Base-by-base conservation (phyloP, 176 grass and related monocot species). In the Pharus latifolius region DNA sequence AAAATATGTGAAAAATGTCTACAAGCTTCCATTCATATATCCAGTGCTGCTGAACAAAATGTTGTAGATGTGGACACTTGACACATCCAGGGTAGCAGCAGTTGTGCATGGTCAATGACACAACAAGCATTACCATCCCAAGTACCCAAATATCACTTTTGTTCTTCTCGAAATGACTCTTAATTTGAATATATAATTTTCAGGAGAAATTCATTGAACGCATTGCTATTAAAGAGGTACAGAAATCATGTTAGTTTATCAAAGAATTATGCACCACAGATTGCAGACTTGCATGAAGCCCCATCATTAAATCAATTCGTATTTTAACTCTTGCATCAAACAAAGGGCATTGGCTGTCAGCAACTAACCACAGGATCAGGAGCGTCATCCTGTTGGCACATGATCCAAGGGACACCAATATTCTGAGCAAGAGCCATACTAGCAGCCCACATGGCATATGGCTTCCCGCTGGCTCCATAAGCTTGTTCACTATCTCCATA, bases 361-460 rank as follows among this genome's bases (percentile, higher is more conserved):
- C 79, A 28, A 59, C 55, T 90, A 85, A 99, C 95, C 84, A 94
- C 90, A 50, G 77, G 60, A 56, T 99, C 84, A 33, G 95, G 95
- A 18, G 90, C 90, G 65, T 99, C 95, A 47, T 81, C 46, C 43
- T 99, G 79, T 55, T 99, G 82, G 67, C 95, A 93, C 95, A 99
- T 99, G 22, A 94, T 86, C 95, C 95, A 99, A 40, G 95, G 95
- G 48, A 99, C 87, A 25, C 87, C 87, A 9, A 49, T 94, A 79
- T 91, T 71, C 76, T 91, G 95, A 62, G 84, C 66, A 53, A 99
- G 63, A 71, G 90, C 95, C 90, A 99, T 94, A 68, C 64, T 88
- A 45, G 90, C 95, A 38, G 95, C 90, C 95, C 95, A 99, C 87
- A 76, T 76, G 33, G 82, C 87, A 64, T 99, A 99, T 31, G 58